Conservation (phyloP, 2,329 filamentous ascomycete species). For the Colletotrichum brevisporum region DNA sequence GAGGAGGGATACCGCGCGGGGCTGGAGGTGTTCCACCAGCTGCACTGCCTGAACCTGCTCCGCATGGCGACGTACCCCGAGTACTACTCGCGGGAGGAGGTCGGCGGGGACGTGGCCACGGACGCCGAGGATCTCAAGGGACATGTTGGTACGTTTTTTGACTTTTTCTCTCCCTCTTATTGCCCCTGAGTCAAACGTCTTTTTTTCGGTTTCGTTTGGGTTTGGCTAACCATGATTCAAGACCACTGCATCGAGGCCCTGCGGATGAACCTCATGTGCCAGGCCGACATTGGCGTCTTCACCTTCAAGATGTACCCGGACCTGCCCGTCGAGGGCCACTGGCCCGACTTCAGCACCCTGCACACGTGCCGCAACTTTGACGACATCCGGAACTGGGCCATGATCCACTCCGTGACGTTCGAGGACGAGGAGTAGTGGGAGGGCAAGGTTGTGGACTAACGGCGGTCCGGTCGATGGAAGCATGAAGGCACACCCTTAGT, state of each 20-base stretch:
- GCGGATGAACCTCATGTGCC: slow-evolving; percentile 67
- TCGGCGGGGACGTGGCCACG: slow-evolving; percentile 64
- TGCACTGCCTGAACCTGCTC: slow-evolving; percentile 65
- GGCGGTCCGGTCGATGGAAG: background rate
- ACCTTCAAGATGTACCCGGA: slow-evolving; percentile 66
- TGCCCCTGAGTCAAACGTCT: background rate
- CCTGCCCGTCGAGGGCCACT: slow-evolving; percentile 61
- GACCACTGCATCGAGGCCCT: slow-evolving; percentile 70
- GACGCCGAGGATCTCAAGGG: slow-evolving; percentile 57
- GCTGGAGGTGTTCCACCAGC: slow-evolving; percentile 70
- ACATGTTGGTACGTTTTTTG: slow-evolving; percentile 54
- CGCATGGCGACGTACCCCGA: slow-evolving; percentile 64
- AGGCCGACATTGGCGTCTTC: slow-evolving; percentile 68
- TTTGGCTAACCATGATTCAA: slow-evolving; percentile 33
- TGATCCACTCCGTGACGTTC: slow-evolving; percentile 63
- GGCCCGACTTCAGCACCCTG: slow-evolving; percentile 68
- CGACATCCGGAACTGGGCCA: slow-evolving; percentile 64
- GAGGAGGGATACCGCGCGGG: slow-evolving; percentile 72
- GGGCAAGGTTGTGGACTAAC: background rate
- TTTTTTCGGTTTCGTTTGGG: background rate
- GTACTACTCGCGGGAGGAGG: slow-evolving; percentile 58
- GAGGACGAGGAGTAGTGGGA: slow-evolving; percentile 56
- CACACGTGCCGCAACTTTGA: slow-evolving; percentile 70
- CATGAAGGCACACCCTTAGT: too few relatives aligned
- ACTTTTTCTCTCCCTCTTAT: background rate